Evolutionary conservation across 2,329 filamentous ascomycete species (phyloP), one percentile per base, ranked within the genome.

Genomic region (Fusarium luffae): DNA sequence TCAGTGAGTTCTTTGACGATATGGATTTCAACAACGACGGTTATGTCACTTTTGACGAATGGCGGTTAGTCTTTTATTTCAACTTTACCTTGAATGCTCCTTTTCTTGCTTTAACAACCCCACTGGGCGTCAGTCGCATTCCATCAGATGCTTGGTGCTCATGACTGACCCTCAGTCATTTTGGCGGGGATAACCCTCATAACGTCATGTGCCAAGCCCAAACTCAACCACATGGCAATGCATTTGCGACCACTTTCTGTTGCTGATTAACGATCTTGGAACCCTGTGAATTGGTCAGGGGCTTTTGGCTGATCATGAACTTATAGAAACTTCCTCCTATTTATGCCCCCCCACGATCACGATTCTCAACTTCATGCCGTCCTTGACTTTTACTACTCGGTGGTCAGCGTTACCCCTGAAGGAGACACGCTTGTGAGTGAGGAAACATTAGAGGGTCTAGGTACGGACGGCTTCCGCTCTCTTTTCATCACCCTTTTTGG

Each of bases 341-440:
- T 98, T 81, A 92, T 98, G 83, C 89, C 89, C 21, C 83, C 83
- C 63, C 77, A 82, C 64, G 86, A 90, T 69, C 84, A 89, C 71
- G 86, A 87, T 59, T 89, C 92, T 25, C 91, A 92, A 70, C 86
- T 99, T 46, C 89, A 90, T 77, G 90, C 93, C 55, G 92, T 98
- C 58, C 85, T 98, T 74, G 94, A 93, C 54, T 98, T 97, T 82
- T 99, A 97, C 81, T 91, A 92, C 62, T 92, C 93, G 50, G 93
- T 95, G 73, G 90, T 97, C 77, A 94, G 92, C 80, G 86, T 99
- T 78, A 97, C 93, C 76, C 86, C 93, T 66, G 96, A 99, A 85
- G 96, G 96, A 80, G 96, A 98, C 83, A 96, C 96, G 73, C 87
- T 93, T 76, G 90, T 98, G 76, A 93, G 91, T 84, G 94, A 97